phyloP scores from a whole-genome alignment of 2,329 filamentous ascomycete genomes.

The Aspergillus fumigatus region DNA sequence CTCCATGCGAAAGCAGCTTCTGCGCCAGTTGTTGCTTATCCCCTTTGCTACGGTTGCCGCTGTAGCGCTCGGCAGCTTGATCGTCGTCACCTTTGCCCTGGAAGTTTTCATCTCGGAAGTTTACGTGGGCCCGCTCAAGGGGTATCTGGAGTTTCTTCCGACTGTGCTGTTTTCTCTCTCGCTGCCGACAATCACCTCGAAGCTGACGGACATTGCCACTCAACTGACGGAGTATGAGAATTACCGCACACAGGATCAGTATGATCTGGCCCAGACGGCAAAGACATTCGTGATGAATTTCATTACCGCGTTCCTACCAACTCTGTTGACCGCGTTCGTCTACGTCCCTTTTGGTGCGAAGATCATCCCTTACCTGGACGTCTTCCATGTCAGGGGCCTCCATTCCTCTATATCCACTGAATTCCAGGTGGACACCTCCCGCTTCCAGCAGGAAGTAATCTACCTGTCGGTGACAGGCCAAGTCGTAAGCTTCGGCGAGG shows the following conservation, averaged over 20 bases:
- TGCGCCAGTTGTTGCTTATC: conserved; percentile 73
- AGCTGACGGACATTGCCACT: conserved; percentile 73
- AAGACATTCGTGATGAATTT: conserved; percentile 97
- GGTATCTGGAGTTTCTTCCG: conserved; percentile 77
- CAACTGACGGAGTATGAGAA: conserved; percentile 81
- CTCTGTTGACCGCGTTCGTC: conserved; percentile 89
- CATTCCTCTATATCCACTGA: conserved; percentile 42
- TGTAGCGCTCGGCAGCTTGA: conserved; percentile 70
- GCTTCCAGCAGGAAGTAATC: conserved; percentile 86
- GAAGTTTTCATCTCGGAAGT: conserved; percentile 96
- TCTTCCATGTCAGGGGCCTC: conserved; percentile 62
- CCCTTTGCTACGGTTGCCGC: conserved; percentile 77
- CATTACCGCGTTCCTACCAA: conserved; percentile 87
- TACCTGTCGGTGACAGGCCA: conserved; percentile 95
- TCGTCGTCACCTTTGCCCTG: conserved; percentile 81
- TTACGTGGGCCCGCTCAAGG: conserved; percentile 83
- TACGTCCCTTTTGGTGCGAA: conserved; percentile 87
- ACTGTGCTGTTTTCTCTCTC: conserved; percentile 80
- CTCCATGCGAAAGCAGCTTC: conserved; percentile 67
- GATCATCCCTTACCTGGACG: conserved; percentile 78
- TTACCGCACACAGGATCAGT: conserved; percentile 80
- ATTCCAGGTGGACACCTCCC: conserved; percentile 77
- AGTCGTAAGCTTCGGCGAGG: conserved; percentile 78
- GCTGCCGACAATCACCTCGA: conserved; percentile 70
- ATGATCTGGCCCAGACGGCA: conserved; percentile 77